Evolutionary conservation across 2,329 filamentous ascomycete species (phyloP).

Genomic region (Penicillium digitatum): DNA sequence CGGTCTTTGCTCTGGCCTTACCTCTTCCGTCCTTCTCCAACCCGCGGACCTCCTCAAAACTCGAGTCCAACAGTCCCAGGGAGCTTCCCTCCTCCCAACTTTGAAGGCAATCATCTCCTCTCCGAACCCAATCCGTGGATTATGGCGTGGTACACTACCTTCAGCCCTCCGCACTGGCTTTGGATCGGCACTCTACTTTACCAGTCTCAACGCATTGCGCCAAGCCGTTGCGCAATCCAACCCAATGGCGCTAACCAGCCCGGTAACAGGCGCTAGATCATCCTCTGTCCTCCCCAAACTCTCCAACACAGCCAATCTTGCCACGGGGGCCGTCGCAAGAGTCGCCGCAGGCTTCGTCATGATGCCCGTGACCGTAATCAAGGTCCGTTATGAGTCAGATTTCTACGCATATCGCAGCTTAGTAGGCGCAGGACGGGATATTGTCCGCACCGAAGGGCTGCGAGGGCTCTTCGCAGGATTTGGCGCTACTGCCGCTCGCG

Average conservation of each 20-base stretch:
- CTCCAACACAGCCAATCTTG: constrained; percentile 77
- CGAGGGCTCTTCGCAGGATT: constrained; percentile 91
- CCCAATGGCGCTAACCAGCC: constrained; percentile 38
- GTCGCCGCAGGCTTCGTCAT: constrained; percentile 84
- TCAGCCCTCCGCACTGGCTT: constrained; percentile 91
- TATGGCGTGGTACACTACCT: constrained; percentile 91
- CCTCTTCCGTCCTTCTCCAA: constrained; percentile 85
- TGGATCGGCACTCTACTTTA: constrained; percentile 92
- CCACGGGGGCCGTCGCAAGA: constrained; percentile 77
- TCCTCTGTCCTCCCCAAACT: constrained; percentile 78
- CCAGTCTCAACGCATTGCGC: constrained; percentile 77
- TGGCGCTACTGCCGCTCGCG: constrained; percentile 85
- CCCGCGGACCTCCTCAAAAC: constrained; percentile 96
- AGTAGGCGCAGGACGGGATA: constrained; percentile 67
- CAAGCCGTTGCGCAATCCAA: constrained; percentile 54
- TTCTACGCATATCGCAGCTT: constrained; percentile 80
- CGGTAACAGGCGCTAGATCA: constrained; percentile 29
- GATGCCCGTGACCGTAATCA: constrained; percentile 95
- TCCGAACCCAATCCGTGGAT: constrained; percentile 62
- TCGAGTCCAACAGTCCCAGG: constrained; percentile 79
- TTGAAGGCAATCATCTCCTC: constrained; percentile 66
- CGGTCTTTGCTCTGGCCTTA: constrained; percentile 79
- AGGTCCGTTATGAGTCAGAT: constrained; percentile 90
- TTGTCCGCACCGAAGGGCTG: constrained; percentile 66
- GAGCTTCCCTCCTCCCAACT: constrained; percentile 63